A percentile compares a stretch with the other conserved stretches of the same genome.
Conservation (phyloP, 371 early-diverging fungal species). For the Actinomucor elegans region DNA sequence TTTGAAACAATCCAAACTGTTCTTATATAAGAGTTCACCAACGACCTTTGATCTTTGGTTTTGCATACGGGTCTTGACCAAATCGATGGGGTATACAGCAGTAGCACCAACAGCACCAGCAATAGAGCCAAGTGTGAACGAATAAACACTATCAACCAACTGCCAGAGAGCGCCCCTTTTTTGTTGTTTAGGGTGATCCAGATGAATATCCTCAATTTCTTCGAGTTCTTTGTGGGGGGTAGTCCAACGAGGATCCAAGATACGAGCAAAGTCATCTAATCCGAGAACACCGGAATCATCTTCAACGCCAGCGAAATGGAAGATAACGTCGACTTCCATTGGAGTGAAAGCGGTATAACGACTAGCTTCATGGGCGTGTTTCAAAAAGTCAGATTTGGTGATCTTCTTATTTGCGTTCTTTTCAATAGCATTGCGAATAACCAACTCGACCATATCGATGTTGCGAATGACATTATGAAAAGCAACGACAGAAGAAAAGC, state of each 20-base stretch:
- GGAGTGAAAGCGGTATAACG: constrained; percentile 76
- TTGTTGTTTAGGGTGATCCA: constrained; percentile 9
- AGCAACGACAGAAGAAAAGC: constrained; percentile 64
- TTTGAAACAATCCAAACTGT: constrained; percentile 91
- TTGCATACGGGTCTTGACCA: constrained; percentile 98
- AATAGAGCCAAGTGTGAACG: constrained; percentile 86
- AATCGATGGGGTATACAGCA: constrained; percentile 95
- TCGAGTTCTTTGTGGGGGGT: constrained; percentile 17
- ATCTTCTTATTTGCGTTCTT: constrained; percentile 56
- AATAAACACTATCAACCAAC: constrained; percentile 53
- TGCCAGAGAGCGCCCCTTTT: constrained; percentile 37
- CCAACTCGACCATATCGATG: constrained; percentile 71
- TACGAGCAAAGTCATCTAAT: constrained; percentile 61
- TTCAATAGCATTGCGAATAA: constrained; percentile 61
- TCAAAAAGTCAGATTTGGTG: constrained; percentile 63
- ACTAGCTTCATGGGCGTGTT: constrained; percentile 57
- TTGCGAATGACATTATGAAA: constrained; percentile 77
- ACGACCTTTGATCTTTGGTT: constrained; percentile 93
- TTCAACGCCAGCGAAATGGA: constrained; percentile 75
- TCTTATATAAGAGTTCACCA: constrained; percentile 91
- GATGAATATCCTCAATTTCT: not conserved
- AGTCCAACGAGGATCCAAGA: constrained; percentile 68
- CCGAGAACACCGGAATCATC: constrained; percentile 56
- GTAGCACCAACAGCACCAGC: constrained; percentile 97
- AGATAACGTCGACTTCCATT: constrained; percentile 82